Evolutionary conservation across 108 stramenopile genomes (phyloP).

Genomic region (Nitzschia palea): DNA sequence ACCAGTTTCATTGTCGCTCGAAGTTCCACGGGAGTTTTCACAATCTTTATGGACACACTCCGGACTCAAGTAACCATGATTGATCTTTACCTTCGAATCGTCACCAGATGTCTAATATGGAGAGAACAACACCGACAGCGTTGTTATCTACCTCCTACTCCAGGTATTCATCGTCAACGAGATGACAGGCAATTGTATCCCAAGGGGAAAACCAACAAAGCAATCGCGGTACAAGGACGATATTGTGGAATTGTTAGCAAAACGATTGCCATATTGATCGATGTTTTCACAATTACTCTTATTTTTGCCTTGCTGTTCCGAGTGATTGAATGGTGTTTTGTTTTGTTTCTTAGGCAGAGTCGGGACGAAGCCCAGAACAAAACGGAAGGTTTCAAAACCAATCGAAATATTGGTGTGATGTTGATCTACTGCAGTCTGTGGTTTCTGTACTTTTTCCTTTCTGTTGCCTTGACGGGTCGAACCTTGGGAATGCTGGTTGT

Average conservation of each 20-base stretch:
- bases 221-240: constrained; percentile 33
- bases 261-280: constrained; percentile 17
- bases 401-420: background rate
- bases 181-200: constrained; percentile 5
- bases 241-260: constrained; percentile 30
- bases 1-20: constrained; percentile 32
- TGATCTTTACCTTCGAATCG: constrained; percentile 19
- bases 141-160: constrained; percentile 18
- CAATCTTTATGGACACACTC: constrained; percentile 18
- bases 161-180: constrained; percentile 5
- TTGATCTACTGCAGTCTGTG: constrained; percentile 5
- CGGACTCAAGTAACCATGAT: constrained; percentile 21
- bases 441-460: constrained; percentile 19
- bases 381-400: background rate
- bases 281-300: constrained; percentile 14
- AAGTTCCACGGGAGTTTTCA: constrained; percentile 26
- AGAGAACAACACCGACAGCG: background rate
- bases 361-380: constrained; percentile 1
- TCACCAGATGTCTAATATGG: constrained; percentile 17
- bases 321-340: constrained; percentile 9
- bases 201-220: constrained; percentile 6
- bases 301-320: constrained; percentile 17
- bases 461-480: constrained; percentile 4
- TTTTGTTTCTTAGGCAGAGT: background rate
- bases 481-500: constrained; percentile 34